Base-by-base conservation (phyloP, 208 protist genomes). In the Leishmania aethiopica region DNA sequence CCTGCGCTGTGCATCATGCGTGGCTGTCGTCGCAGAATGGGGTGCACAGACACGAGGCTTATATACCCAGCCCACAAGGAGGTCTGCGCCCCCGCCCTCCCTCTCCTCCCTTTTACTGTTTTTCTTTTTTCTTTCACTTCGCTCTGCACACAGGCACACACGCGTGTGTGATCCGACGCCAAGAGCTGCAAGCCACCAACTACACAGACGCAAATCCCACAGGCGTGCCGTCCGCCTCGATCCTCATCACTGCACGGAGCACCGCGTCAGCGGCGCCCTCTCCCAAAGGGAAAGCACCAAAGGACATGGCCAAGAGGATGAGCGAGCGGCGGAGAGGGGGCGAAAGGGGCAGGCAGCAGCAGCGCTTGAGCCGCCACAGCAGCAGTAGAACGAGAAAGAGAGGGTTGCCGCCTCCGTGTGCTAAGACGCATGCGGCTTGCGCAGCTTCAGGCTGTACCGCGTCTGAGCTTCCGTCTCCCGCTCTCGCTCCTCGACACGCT, bases 401-500 rank as follows among this genome's bases (percentile, higher is more conserved):
- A 59, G 6, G 45, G n/a, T 17, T 8, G 2, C 25, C n/a, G 22
- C 69, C 69, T 53, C 45, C 72, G 72, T 28, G 15, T 60, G 32
- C 45, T 60, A 77, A n/a, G 28, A 45, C n/a, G 7, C 72, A 28
- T 55, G 72, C n/a, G 49, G n/a, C 19, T 13, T 55, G 45, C 42
- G 25, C 73, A 86, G 69, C 45, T 59, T 55, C 62, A 78, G 60
- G 42, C 76, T 71, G 47, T 80, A 75, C 74, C 80, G 49, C 37
- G 22, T 22, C 69, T 75, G 75, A 5, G 81, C 73, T 28, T 64
- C 88, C 62, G 88, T 83, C 79, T 95, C 94, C 11, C 71, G 76
- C 77, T 96, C 90, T 64, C 92, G 94, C 71, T 87, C 86, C 83
- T 88, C 88, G 2, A 95, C 84, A 40, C 94, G 93, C 60, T 90